A percentile compares a stretch with the other conserved stretches of the same genome.
Conservation (phyloP, 23 red algal species). For the Chondrus crispus region DNA sequence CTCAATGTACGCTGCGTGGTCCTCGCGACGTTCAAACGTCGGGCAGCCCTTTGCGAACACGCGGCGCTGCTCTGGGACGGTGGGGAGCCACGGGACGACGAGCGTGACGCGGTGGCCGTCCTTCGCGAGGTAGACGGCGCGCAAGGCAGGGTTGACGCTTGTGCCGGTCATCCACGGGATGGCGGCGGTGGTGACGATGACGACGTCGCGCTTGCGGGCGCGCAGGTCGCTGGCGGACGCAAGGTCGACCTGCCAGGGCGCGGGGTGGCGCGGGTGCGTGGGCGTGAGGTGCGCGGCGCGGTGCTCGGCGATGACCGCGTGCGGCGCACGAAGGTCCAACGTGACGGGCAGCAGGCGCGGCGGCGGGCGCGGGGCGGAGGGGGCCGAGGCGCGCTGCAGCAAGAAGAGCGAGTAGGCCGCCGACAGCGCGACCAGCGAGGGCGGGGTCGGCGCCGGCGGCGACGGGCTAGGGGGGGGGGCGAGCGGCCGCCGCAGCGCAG, state of each 20-base stretch:
- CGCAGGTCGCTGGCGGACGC: slow-evolving; percentile 47
- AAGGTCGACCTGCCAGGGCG: not conserved
- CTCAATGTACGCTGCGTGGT: slow-evolving; percentile 36
- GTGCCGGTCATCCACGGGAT: slow-evolving; percentile 90
- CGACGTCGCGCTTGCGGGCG: slow-evolving; percentile 25
- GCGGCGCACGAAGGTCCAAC: slow-evolving; percentile 3
- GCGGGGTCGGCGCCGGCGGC: not conserved
- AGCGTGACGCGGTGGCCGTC: slow-evolving; percentile 71
- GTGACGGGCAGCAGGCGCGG: not conserved
- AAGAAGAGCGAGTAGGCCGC: slow-evolving; percentile 34
- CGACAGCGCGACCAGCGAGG: not conserved
- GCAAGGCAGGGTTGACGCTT: slow-evolving; percentile 57
- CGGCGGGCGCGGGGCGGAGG: not conserved
- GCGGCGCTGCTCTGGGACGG: slow-evolving; percentile 30
- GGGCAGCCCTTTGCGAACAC: slow-evolving; percentile 52
- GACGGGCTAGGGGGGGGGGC: not conserved
- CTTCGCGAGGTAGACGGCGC: slow-evolving; percentile 64
- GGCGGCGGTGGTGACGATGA: slow-evolving; percentile 70
- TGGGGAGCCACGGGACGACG: slow-evolving; percentile 56
- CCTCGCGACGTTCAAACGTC: slow-evolving; percentile 4
- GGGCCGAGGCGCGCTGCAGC: not conserved
- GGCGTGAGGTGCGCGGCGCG: not conserved
- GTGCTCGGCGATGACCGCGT: not conserved
- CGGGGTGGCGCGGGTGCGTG: not conserved
- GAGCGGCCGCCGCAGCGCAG: not conserved